phyloP scores from a whole-genome alignment of 129 eudicot species.

The Flaveria bidentis region DNA sequence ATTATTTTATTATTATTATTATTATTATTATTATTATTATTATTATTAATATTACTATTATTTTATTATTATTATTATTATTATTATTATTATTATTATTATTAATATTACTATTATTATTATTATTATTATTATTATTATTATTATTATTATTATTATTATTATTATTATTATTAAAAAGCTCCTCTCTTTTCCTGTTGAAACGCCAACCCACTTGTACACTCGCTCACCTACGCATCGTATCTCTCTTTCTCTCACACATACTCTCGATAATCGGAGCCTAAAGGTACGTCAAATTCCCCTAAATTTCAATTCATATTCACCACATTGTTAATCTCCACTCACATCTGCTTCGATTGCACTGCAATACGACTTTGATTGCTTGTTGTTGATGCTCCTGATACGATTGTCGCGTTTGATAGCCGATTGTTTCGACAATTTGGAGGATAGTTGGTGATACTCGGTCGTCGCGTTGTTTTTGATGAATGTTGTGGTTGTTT shows the following conservation, averaged over 20 bases:
- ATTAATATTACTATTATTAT: too few species aligned
- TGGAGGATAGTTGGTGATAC: conserved; percentile 16
- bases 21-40: too few species aligned
- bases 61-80: too few species aligned
- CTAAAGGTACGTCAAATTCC: conserved; percentile 33
- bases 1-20: too few species aligned
- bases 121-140: too few species aligned
- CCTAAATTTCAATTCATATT: neutral
- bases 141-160: too few species aligned
- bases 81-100: too few species aligned
- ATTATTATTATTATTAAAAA: too few species aligned
- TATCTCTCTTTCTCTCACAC: conserved; percentile 22
- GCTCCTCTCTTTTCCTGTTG: neutral
- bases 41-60: too few species aligned
- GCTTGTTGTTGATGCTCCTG: conserved; percentile 4
- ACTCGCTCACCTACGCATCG: conserved; percentile 38
- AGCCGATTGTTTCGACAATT: conserved; percentile 19
- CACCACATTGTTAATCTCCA: conserved; percentile 30
- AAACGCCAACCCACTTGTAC: conserved; percentile 30
- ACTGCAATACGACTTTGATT: conserved; percentile 10
- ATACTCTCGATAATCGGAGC: conserved; percentile 4
- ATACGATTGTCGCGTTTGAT: neutral
- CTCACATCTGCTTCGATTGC: conserved; percentile 14
- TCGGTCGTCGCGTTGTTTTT: neutral
- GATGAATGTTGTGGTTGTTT: neutral